Percentiles rank a stretch among this genome's conserved stretches.
Evolutionary conservation across 2,329 filamentous ascomycete genomes (phyloP).

Genomic region (Lachnellula willkommii): DNA sequence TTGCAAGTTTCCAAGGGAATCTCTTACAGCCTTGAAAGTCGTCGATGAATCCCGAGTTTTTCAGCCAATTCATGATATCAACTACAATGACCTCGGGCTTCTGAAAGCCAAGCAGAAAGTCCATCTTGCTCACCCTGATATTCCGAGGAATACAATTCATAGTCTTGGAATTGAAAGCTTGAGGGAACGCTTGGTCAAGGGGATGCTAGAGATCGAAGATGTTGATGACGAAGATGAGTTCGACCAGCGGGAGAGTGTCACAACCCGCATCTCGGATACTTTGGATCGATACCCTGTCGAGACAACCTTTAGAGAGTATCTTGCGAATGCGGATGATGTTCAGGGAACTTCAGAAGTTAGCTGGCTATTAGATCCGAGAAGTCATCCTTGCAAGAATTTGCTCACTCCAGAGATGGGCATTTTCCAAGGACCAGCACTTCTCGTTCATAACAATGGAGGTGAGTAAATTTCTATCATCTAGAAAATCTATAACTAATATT

Average conservation of each 20-base stretch:
- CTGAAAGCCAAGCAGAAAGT: conserved; percentile 8
- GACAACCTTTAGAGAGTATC: conserved; percentile 33
- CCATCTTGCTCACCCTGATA: conserved; percentile 19
- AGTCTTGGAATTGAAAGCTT: conserved; percentile 19
- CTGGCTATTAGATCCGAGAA: conserved; percentile 30
- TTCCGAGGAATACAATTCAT: conserved; percentile 9
- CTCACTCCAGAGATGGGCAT: conserved; percentile 22
- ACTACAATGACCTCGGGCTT: conserved; percentile 14
- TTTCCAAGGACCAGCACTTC: conserved; percentile 30
- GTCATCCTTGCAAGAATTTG: conserved; percentile 16
- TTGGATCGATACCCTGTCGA: conserved; percentile 29
- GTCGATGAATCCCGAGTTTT: conserved; percentile 16
- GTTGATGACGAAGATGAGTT: conserved; percentile 31
- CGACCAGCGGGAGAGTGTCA: conserved; percentile 28
- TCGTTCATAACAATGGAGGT: conserved; percentile 32
- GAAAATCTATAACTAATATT: not conserved
- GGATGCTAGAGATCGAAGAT: conserved; percentile 20
- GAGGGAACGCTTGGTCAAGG: conserved; percentile 17
- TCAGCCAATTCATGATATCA: conserved; percentile 16
- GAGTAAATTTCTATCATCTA: conserved; percentile 9
- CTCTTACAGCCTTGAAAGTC: conserved; percentile 18
- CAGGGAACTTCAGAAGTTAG: conserved; percentile 24
- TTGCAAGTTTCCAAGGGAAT: conserved; percentile 7
- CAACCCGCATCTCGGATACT: conserved; percentile 31
- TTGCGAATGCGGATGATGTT: conserved; percentile 35